Evolutionary conservation across 2,329 filamentous ascomycete species (phyloP).

Genomic region (Ilyonectria mors-panacis): DNA sequence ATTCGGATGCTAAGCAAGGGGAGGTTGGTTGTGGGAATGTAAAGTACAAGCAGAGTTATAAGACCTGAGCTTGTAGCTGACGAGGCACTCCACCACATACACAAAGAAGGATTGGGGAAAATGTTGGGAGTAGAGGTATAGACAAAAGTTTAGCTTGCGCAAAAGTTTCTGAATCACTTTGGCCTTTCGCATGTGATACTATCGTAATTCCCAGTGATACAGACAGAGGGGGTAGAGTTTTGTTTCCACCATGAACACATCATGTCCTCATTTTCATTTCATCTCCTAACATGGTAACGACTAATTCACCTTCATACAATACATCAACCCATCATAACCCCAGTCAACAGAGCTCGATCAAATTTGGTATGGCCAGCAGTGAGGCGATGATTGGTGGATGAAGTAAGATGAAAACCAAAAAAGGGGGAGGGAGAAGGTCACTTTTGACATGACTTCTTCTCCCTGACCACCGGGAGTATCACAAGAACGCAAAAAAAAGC

Average conservation of each 20-base stretch:
- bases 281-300: background rate
- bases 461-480: background rate
- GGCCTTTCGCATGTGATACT: no score
- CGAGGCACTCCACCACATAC: background rate
- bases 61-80: background rate
- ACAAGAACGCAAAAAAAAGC: slow-evolving; percentile 1
- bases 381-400: background rate
- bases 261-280: slow-evolving; percentile 2
- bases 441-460: background rate
- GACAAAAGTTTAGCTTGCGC: background rate
- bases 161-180: background rate
- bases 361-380: background rate
- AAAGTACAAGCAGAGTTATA: background rate
- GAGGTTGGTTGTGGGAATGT: background rate
- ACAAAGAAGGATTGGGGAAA: background rate
- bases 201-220: background rate
- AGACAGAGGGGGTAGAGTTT: background rate
- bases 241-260: background rate
- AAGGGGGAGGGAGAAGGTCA: background rate
- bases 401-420: slow-evolving; percentile 1
- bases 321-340: background rate
- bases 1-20: background rate
- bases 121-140: background rate
- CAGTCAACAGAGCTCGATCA: slow-evolving; percentile 4
- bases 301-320: slow-evolving; percentile 1